Conservation (phyloP, 179 eudicot genomes). For the Gypsophila paniculata region DNA sequence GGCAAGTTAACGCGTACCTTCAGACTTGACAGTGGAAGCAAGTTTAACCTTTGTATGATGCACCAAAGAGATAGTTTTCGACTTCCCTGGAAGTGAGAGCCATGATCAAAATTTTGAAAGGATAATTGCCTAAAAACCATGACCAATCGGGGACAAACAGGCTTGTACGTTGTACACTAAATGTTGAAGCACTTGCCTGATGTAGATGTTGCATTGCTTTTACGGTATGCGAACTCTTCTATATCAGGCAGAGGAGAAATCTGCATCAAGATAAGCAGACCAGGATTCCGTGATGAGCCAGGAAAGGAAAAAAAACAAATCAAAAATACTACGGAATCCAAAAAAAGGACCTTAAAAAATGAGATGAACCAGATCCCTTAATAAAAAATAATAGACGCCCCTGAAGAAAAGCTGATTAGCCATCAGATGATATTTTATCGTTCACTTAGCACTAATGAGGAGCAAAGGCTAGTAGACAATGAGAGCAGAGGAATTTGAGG, state of each 20-base stretch:
- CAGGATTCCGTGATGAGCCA: not conserved
- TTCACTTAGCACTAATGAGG: not conserved
- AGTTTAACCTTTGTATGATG: conserved; percentile 17
- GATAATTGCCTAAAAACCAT: not conserved
- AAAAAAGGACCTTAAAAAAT: not conserved
- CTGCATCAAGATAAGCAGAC: conserved; percentile 36
- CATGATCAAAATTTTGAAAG: conserved; percentile 11
- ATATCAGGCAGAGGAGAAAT: conserved; percentile 58
- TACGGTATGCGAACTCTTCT: conserved; percentile 73
- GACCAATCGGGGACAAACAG: conserved; percentile 14
- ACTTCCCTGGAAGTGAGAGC: conserved; percentile 25
- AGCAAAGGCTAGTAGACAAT: too few species aligned
- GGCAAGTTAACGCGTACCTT: conserved; percentile 28
- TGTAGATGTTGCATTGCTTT: conserved; percentile 22
- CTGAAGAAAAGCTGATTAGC: too few species aligned
- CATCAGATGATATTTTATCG: too few species aligned
- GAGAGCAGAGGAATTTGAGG: not conserved
- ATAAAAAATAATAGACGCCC: too few species aligned
- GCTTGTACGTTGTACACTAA: not conserved
- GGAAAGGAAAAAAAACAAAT: not conserved
- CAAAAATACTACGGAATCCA: not conserved
- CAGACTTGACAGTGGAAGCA: conserved; percentile 25
- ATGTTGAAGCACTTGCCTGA: conserved; percentile 14
- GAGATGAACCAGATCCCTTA: too few species aligned
- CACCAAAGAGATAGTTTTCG: conserved; percentile 20